phyloP scores from a whole-genome alignment of 108 stramenopile species.

The Pseudonitzschia multistriata region DNA sequence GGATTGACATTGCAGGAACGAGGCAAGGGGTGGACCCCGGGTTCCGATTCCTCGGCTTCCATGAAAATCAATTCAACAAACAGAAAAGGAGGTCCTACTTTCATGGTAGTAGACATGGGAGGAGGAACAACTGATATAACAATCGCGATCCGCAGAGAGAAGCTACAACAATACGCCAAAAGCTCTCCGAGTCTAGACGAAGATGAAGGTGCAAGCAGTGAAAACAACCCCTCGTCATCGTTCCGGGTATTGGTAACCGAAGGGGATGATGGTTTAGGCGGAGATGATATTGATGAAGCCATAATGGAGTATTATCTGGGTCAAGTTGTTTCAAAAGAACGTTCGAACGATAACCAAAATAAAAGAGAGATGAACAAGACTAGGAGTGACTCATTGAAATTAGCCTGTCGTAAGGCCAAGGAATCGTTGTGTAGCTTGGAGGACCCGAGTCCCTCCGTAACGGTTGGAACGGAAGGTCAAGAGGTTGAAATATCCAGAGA shows the following conservation, averaged over 20 bases:
- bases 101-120: slow-evolving; percentile 87
- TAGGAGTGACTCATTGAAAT: neutral
- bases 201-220: neutral
- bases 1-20: slow-evolving; percentile 53
- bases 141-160: slow-evolving; percentile 40
- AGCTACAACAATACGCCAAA: neutral
- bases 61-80: slow-evolving; percentile 8
- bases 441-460: slow-evolving; percentile 28
- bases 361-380: slow-evolving; percentile 2
- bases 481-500: slow-evolving; percentile 17
- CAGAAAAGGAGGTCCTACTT: slow-evolving; percentile 30
- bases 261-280: slow-evolving; percentile 68
- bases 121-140: slow-evolving; percentile 88
- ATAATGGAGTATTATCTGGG: slow-evolving; percentile 34
- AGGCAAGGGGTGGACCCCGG: neutral
- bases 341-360: slow-evolving; percentile 18
- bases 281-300: slow-evolving; percentile 80
- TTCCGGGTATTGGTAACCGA: slow-evolving; percentile 66
- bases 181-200: too few species aligned
- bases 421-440: slow-evolving; percentile 64
- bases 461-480: slow-evolving; percentile 1
- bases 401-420: slow-evolving; percentile 69
- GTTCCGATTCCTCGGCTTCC: neutral
- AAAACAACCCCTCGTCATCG: slow-evolving; percentile 3
- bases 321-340: neutral